Evolutionary conservation across 305 asterid genomes (phyloP).

Genomic region (Euphrasia arctica): DNA sequence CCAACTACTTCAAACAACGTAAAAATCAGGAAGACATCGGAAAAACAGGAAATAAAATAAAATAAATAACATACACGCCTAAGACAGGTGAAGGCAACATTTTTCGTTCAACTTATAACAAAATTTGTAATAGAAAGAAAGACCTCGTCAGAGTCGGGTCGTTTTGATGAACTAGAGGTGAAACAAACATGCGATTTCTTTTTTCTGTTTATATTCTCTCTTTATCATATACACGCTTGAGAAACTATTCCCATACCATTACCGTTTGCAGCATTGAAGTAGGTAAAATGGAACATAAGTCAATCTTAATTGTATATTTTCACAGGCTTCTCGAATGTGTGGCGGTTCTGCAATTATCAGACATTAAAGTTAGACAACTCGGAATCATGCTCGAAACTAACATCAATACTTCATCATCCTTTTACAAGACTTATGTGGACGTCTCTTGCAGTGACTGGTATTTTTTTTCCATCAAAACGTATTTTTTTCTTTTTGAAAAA

Average conservation of each 20-base stretch:
- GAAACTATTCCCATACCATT: neutral
- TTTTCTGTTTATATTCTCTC: slow-evolving; percentile 14
- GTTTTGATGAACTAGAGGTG: slow-evolving; percentile 13
- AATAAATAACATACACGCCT: slow-evolving; percentile 25
- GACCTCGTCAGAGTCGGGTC: slow-evolving; percentile 12
- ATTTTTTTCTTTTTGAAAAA: too few relatives aligned
- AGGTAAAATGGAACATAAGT: slow-evolving; percentile 10
- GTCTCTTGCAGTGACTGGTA: too few relatives aligned
- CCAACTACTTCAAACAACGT: slow-evolving; percentile 25
- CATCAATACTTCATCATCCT: too few relatives aligned
- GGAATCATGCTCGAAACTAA: neutral
- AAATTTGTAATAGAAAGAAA: slow-evolving; percentile 9
- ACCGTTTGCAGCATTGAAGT: neutral
- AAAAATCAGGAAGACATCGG: slow-evolving; percentile 26
- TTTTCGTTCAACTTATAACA: slow-evolving; percentile 24
- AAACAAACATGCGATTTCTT: slow-evolving; percentile 4
- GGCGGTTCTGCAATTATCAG: slow-evolving; percentile 66
- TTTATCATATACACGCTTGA: slow-evolving; percentile 22
- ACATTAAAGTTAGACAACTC: neutral
- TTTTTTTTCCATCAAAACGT: too few relatives aligned
- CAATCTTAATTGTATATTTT: slow-evolving; percentile 59
- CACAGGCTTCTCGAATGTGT: slow-evolving; percentile 75
- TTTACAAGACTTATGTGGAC: too few relatives aligned
- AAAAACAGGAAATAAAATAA: slow-evolving; percentile 24
- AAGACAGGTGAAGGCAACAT: slow-evolving; percentile 26